phyloP scores from a whole-genome alignment of 306 rosid genomes.

The Prinsepia uniflora region DNA sequence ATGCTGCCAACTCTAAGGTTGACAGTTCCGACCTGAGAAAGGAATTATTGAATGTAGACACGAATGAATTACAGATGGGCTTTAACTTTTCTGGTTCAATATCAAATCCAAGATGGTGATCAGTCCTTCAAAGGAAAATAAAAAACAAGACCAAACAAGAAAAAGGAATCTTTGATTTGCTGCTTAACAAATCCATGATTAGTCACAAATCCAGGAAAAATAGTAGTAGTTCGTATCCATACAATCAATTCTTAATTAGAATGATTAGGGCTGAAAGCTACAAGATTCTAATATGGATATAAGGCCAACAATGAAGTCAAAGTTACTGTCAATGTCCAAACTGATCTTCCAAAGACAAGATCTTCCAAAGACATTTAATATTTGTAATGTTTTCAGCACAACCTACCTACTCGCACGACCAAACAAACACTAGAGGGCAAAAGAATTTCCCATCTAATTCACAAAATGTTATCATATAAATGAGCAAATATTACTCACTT shows the following conservation, averaged over 20 bases:
- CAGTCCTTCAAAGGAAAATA: neutral
- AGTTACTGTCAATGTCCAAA: constrained; percentile 5
- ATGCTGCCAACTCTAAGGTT: constrained; percentile 16
- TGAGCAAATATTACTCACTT: no score
- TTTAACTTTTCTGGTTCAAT: constrained; percentile 10
- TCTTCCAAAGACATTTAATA: constrained; percentile 7
- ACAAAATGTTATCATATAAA: no score
- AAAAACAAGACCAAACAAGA: no score
- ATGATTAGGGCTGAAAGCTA: constrained; percentile 1
- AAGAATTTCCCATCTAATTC: neutral
- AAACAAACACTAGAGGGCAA: neutral
- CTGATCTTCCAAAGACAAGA: neutral
- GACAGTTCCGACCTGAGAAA: constrained; percentile 14
- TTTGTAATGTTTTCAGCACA: neutral
- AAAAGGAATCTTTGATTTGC: constrained; percentile 15
- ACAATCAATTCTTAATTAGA: constrained; percentile 18
- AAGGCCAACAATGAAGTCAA: constrained; percentile 9
- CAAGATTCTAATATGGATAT: neutral
- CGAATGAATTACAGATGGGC: neutral
- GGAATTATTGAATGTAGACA: neutral
- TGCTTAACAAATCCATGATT: constrained; percentile 12
- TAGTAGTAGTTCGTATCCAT: constrained; percentile 12
- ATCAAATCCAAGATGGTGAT: neutral
- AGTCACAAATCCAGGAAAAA: constrained; percentile 15
- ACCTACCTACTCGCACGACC: constrained; percentile 2